Conservation (phyloP, 169 alveolate genomes). For the Eimeria praecox region DNA sequence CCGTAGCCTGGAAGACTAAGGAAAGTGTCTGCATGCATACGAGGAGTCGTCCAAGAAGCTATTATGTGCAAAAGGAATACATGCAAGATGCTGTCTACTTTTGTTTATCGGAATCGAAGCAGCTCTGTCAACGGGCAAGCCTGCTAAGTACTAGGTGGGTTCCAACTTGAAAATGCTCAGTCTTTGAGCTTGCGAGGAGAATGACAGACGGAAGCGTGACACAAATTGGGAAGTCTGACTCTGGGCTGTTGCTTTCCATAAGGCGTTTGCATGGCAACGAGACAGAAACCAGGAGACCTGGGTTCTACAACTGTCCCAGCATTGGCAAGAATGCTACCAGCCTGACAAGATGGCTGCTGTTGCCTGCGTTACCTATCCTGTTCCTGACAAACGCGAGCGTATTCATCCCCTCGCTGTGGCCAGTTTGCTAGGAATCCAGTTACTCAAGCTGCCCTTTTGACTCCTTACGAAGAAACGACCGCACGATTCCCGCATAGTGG, state of each 20-base stretch:
- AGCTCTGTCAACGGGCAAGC: no score
- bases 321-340: not conserved
- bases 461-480: no score
- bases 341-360: not conserved
- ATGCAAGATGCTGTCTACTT: not conserved
- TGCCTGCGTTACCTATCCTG: no score
- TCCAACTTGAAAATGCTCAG: no score
- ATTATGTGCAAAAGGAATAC: not conserved
- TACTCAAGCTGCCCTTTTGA: no score
- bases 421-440: no score
- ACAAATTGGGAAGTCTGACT: not conserved
- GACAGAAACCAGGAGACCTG: not conserved
- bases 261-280: not conserved
- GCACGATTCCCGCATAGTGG: no score
- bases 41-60: not conserved
- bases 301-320: not conserved
- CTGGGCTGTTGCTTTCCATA: not conserved
- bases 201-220: not conserved
- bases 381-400: no score
- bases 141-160: no score
- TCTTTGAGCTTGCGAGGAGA: not conserved
- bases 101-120: no score
- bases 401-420: no score
- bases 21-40: not conserved
- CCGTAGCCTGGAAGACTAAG: not conserved